A percentile compares a stretch with the other conserved stretches of the same genome.
Conservation (phyloP, 768 basidiomycete species). For the Coprinopsis marcescibilis region DNA sequence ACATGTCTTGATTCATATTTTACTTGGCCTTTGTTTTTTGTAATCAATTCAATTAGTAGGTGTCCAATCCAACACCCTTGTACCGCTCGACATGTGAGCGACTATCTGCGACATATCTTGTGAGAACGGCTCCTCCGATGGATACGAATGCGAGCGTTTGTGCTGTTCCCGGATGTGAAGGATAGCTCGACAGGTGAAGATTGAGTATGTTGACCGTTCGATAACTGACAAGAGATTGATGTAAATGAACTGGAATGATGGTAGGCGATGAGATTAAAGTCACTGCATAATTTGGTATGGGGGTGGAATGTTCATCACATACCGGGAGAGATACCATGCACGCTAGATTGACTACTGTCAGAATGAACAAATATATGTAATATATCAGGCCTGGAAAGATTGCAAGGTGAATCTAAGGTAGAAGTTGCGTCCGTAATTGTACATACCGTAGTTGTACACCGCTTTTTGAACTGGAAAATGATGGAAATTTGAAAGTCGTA, state of each 20-base stretch:
- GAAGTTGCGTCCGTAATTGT: neutral
- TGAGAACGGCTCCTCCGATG: too few species aligned
- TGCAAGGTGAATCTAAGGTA: neutral
- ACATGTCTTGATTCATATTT: too few species aligned
- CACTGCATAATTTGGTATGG: neutral
- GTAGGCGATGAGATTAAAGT: too few species aligned
- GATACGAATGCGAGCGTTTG: neutral
- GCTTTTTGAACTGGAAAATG: constrained; percentile 5
- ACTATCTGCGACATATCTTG: too few species aligned
- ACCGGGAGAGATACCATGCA: constrained; percentile 8
- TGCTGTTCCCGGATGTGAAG: neutral
- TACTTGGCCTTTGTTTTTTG: too few species aligned
- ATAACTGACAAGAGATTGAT: neutral
- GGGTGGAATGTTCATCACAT: neutral
- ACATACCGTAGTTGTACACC: constrained; percentile 9
- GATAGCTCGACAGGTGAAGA: neutral
- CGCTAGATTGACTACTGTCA: constrained; percentile 7
- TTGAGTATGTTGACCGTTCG: neutral
- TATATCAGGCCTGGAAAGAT: constrained; percentile 10
- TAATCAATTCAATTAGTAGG: too few species aligned
- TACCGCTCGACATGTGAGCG: too few species aligned
- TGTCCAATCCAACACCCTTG: too few species aligned
- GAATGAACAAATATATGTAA: constrained; percentile 11
- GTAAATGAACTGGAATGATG: neutral
- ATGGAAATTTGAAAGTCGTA: constrained; percentile 3